Percentiles rank a stretch among this genome's conserved stretches.
phyloP scores from a whole-genome alignment of 192 early-diverging fungal species.

The Coemansia javaensis region DNA sequence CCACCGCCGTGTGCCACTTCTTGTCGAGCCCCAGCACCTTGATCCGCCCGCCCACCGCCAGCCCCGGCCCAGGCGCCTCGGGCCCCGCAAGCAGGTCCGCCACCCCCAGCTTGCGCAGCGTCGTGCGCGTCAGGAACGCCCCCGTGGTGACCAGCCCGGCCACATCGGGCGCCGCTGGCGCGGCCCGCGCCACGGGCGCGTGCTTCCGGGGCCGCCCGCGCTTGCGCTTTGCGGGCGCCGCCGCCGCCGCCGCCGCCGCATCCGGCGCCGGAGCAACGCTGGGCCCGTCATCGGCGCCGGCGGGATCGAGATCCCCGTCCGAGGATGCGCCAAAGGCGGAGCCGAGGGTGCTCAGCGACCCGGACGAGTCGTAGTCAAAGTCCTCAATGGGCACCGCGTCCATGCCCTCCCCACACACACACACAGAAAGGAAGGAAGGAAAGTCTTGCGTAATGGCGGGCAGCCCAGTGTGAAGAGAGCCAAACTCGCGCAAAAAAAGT shows the following conservation, averaged over 20 bases:
- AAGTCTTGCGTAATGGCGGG: too few species aligned
- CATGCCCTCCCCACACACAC: too few species aligned
- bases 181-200: neutral
- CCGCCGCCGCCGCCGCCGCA: neutral
- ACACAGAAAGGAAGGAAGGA: too few species aligned
- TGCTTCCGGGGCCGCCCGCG: neutral
- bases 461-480: too few species aligned
- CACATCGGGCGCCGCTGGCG: too few species aligned
- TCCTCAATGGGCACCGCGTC: slow-evolving; percentile 10
- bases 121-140: slow-evolving; percentile 49
- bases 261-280: neutral
- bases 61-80: slow-evolving; percentile 4
- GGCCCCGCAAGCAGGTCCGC: slow-evolving; percentile 4
- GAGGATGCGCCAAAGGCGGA: slow-evolving; percentile 3
- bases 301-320: slow-evolving; percentile 3
- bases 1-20: slow-evolving; percentile 32
- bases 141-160: slow-evolving; percentile 44
- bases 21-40: slow-evolving; percentile 29
- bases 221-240: slow-evolving; percentile 4
- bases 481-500: too few species aligned
- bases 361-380: slow-evolving; percentile 18
- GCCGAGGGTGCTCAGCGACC: slow-evolving; percentile 21
- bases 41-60: slow-evolving; percentile 22
- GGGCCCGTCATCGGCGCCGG: neutral
- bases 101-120: slow-evolving; percentile 41